Evolutionary conservation across 495 filamentous ascomycete genomes (phyloP), one percentile per base, ranked within the genome.

Genomic region (Evernia prunastri): DNA sequence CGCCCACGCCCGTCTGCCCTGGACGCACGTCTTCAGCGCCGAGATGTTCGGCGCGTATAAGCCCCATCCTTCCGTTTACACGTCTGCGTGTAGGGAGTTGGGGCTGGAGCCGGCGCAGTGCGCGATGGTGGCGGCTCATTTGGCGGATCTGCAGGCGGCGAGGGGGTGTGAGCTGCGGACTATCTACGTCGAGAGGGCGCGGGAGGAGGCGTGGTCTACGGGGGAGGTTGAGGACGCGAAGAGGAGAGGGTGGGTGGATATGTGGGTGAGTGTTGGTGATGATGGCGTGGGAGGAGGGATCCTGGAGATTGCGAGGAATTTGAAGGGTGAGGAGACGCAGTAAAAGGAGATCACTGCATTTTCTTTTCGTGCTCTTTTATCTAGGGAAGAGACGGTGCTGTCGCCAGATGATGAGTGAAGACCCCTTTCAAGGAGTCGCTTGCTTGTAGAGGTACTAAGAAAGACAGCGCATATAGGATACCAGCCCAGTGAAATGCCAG

Each of bases 21-120:
- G 89, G 67, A 78, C 77, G 39, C 76, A 79, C 58, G 69, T 92
- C 60, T 75, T 83, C 56, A 87, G 83, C 25, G 81, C 85, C 2
- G 89, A 87, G 73, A 78, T 87, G 64, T 93, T 91, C 69, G 76
- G 78, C n/a, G 86, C 84, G 10, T 93, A 93, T 71, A 95, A 94
- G 72, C 90, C 90, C 10, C 80, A 83, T 65, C 81, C 85, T 20
- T 75, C 73, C 47, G 85, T 88, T 9, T 92, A 92, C 72, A 73
- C 78, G 0, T 89, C 89, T 0, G 89, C 88, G 3, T 88, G 80
- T 18, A 68, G 76, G 51, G 74, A 75, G 51, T 73, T 92, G 53
- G 85, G 81, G 0, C 59, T 87, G 51, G 69, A 82, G 64, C 81
- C 84, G 1, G 66, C 64, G 23, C 80, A 92, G 66, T 88, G 89